Base-by-base conservation (phyloP, 192 early-diverging fungal species). In the Linnemannia hyalina region DNA sequence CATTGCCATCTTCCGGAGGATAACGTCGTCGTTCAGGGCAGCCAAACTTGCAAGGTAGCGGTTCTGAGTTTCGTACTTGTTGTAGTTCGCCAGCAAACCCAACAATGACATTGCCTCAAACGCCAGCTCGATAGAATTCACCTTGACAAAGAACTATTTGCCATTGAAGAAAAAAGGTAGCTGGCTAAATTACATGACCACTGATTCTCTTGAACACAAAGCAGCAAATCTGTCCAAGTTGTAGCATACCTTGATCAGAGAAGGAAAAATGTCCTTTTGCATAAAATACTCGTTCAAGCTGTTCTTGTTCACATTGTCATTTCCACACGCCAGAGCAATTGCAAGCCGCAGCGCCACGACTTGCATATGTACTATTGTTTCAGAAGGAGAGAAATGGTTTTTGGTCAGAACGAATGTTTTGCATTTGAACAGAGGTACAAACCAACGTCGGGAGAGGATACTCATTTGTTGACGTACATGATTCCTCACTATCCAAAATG, bases 271-370 rank as follows among this genome's bases (percentile, higher is more conserved):
- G 54, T 90, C 79, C 57, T 89, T 87, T 63, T 91, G 82, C 88
- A 93, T 93, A 40, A 93, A 91, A 73, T 92, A 93, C 26, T 86
- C 92, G 77, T 93, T 93, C 75, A 93, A 38, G 68, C 86, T 92
- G 75, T 92, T 93, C 76, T 93, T 90, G 77, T 92, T 93, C 41
- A 93, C 88, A 73, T 93, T 92, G 47, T 89, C 88, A 73, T 92
- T 92, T 54, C 92, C 92, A 40, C 88, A 84, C 15, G 80, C 82
- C 49, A 93, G 68, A 26, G 89, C 85, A 16, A 92, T 80, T 10
- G 89, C 83, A 10, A 91, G 81, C 46, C 82, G 63, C 44, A 91
- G 73, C 18, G 90, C 87, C 23, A 74, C 83, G 32, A 83, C 49
- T 35, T 77, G 80, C 36, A 88, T 73, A 22, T 86, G 68, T 54